Percentiles rank a stretch among this genome's conserved stretches.
These are phyloP conservation scores for Candida tropicalis DNA, from an alignment of 1,139 yeast species.

Conservation along the genomic window DNA sequence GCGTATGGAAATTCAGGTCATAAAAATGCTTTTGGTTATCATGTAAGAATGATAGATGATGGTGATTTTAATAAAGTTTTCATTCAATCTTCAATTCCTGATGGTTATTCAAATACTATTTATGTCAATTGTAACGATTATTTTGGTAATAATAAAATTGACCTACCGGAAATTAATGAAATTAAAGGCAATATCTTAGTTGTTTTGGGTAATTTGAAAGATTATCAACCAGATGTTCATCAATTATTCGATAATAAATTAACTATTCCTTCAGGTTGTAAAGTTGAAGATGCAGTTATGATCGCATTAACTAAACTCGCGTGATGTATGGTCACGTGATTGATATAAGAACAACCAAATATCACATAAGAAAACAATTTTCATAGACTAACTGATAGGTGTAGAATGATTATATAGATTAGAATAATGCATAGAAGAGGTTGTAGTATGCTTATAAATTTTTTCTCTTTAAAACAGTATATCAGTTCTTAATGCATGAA, in stretches of 20 bases:
- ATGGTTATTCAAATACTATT: constrained; percentile 71
- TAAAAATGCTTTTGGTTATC: constrained; percentile 70
- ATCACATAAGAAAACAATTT: too few species aligned
- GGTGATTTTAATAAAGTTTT: constrained; percentile 60
- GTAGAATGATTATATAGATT: too few species aligned
- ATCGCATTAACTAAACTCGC: constrained; percentile 55
- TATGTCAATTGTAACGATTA: constrained; percentile 71
- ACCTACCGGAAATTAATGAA: constrained; percentile 10
- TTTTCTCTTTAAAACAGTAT: too few species aligned
- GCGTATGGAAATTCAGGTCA: constrained; percentile 71
- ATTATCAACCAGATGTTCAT: constrained; percentile 49
- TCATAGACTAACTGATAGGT: too few species aligned
- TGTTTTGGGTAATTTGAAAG: constrained; percentile 66
- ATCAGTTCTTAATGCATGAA: too few species aligned
- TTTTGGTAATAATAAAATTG: constrained; percentile 24
- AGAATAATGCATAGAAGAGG: too few species aligned
- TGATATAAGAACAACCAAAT: too few species aligned
- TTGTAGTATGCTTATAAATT: too few species aligned
- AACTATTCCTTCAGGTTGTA: constrained; percentile 54
- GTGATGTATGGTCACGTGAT: constrained; percentile 2
- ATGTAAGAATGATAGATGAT: constrained; percentile 62
- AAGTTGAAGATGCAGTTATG: constrained; percentile 72
- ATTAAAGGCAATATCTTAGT: constrained; percentile 44
- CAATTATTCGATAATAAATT: constrained; percentile 72
- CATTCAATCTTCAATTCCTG: constrained; percentile 65